Percentiles rank a stretch among this genome's conserved stretches.
phyloP scores from a whole-genome alignment of 495 filamentous ascomycete species.

The Penicillium robsamsonii region DNA sequence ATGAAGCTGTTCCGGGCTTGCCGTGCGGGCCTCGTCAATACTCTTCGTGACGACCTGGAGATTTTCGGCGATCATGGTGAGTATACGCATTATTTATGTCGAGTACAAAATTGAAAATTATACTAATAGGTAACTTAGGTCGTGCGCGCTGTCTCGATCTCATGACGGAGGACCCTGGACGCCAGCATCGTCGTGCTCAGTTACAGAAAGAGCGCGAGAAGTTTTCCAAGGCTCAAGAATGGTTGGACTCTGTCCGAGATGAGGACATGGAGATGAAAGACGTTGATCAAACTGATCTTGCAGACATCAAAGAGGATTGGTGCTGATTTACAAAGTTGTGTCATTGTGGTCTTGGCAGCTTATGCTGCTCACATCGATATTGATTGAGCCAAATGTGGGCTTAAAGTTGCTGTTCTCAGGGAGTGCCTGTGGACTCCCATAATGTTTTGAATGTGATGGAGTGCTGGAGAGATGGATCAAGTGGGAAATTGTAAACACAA shows the following conservation, averaged over 20 bases:
- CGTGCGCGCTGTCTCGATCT: slow-evolving; percentile 22
- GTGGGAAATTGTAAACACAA: neutral
- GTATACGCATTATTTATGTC: neutral
- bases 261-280: slow-evolving; percentile 23
- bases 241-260: slow-evolving; percentile 29
- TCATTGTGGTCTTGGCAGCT: neutral
- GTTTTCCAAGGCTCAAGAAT: slow-evolving; percentile 44
- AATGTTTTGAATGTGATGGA: neutral
- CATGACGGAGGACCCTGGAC: slow-evolving; percentile 50
- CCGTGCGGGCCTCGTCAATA: slow-evolving; percentile 32
- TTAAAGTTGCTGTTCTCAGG: neutral
- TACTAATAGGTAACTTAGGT: slow-evolving; percentile 11
- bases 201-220: slow-evolving; percentile 45
- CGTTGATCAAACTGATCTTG: neutral
- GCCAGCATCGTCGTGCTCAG: slow-evolving; percentile 36
- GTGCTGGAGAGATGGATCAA: neutral
- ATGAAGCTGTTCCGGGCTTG: slow-evolving; percentile 47
- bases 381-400: neutral
- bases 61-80: slow-evolving; percentile 41
- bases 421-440: neutral
- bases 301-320: neutral
- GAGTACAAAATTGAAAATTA: neutral
- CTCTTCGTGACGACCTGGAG: slow-evolving; percentile 35
- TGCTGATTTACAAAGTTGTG: neutral
- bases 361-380: neutral